Evolutionary conservation across 2,329 filamentous ascomycete genomes (phyloP).

Genomic region (Decorospora gaudefroyi): DNA sequence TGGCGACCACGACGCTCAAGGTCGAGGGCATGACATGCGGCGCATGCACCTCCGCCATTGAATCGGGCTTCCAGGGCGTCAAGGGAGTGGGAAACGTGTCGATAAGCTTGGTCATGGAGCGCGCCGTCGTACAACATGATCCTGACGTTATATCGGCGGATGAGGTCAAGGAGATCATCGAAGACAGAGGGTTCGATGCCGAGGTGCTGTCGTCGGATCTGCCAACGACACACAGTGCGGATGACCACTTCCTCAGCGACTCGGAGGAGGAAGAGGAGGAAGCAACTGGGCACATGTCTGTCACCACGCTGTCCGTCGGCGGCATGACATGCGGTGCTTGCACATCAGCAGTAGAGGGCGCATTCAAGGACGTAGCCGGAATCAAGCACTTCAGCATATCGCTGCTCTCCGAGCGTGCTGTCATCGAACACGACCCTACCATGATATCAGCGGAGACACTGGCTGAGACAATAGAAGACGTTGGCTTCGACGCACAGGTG

Average conservation of each 20-base stretch:
- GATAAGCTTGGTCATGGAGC: slow-evolving; percentile 91
- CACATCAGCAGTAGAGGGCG: slow-evolving; percentile 81
- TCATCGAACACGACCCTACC: slow-evolving; percentile 75
- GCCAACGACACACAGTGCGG: slow-evolving; percentile 55
- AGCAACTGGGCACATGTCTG: slow-evolving; percentile 50
- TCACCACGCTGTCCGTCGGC: slow-evolving; percentile 76
- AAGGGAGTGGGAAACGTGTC: slow-evolving; percentile 84
- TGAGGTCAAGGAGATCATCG: slow-evolving; percentile 80
- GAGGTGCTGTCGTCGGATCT: slow-evolving; percentile 83
- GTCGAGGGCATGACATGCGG: slow-evolving; percentile 89
- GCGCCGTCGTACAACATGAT: slow-evolving; percentile 92
- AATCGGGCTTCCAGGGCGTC: slow-evolving; percentile 83
- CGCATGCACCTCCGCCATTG: slow-evolving; percentile 93
- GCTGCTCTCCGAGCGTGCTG: slow-evolving; percentile 79
- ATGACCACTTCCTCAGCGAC: slow-evolving; percentile 45
- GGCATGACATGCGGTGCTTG: slow-evolving; percentile 94
- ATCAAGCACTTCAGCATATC: slow-evolving; percentile 81
- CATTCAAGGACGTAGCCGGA: slow-evolving; percentile 74
- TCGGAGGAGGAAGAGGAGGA: slow-evolving; percentile 43
- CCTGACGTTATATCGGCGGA: slow-evolving; percentile 73
- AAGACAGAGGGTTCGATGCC: slow-evolving; percentile 90
- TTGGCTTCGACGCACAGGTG: slow-evolving; percentile 80
- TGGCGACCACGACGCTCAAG: slow-evolving; percentile 88
- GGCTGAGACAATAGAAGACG: slow-evolving; percentile 64
- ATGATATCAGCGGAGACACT: slow-evolving; percentile 59